Evolutionary conservation across 2,329 filamentous ascomycete genomes (phyloP).

Genomic region (Penicillium olsonii): DNA sequence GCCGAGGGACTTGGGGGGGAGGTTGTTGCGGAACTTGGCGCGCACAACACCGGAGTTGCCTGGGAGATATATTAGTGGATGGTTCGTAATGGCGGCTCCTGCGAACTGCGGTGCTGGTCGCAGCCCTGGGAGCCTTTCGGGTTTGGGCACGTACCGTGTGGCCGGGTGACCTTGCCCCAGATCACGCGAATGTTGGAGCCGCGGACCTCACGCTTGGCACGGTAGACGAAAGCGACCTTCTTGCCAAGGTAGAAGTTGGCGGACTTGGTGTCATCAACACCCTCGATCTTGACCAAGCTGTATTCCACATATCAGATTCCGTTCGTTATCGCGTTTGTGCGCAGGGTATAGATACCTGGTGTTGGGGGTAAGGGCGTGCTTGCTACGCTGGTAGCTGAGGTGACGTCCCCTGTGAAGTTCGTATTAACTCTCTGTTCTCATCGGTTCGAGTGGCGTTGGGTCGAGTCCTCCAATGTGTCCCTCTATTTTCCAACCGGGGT

Average conservation of each 20-base stretch:
- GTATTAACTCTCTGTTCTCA: conserved; percentile 37
- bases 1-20: conserved; percentile 95
- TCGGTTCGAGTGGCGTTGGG: conserved; percentile 10
- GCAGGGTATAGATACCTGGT: conserved; percentile 55
- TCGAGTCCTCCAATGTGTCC: conserved; percentile 16
- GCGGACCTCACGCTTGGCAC: conserved; percentile 88
- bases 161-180: conserved; percentile 97
- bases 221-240: conserved; percentile 98
- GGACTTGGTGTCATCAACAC: conserved; percentile 85
- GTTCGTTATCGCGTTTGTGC: conserved; percentile 11
- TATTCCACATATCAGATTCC: conserved; percentile 30
- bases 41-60: conserved; percentile 98
- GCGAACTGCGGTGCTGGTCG: not conserved
- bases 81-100: not conserved
- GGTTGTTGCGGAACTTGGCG: conserved; percentile 94
- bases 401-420: conserved; percentile 77
- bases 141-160: conserved; percentile 70
- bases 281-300: conserved; percentile 96
- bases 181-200: conserved; percentile 99
- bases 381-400: conserved; percentile 95
- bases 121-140: conserved; percentile 1
- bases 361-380: conserved; percentile 86
- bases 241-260: conserved; percentile 99
- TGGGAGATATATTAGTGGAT: conserved; percentile 38
- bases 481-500: conserved; percentile 21